These are phyloP conservation scores for Erythrophleum ivorense DNA, from an alignment of 331 rosid genomes.

Conservation along the genomic window DNA sequence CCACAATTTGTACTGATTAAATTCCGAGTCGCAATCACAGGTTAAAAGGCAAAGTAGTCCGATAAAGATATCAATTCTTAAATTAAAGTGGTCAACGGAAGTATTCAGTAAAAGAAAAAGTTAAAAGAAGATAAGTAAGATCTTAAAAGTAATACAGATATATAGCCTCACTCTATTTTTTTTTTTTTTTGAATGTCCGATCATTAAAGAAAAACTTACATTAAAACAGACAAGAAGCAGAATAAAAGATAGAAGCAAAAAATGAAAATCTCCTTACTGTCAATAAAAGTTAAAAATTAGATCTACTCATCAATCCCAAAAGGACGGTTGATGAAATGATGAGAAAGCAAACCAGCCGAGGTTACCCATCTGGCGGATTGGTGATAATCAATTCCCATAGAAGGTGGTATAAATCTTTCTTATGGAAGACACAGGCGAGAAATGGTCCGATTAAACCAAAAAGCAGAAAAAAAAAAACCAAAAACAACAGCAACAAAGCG, in stretches of 20 bases:
- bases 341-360: background rate
- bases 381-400: background rate
- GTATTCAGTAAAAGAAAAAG: background rate
- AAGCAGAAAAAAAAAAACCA: no score
- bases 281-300: background rate
- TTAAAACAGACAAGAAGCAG: background rate
- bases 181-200: background rate
- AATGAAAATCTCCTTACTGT: background rate
- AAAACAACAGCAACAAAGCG: background rate
- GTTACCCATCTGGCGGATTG: background rate
- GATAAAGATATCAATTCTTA: background rate
- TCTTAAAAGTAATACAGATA: constrained; percentile 3
- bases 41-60: background rate
- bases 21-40: background rate
- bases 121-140: background rate
- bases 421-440: background rate
- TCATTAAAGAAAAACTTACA: background rate
- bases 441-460: background rate
- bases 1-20: background rate
- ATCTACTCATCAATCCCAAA: background rate
- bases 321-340: background rate
- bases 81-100: background rate
- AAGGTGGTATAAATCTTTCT: background rate
- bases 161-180: background rate
- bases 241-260: background rate